Base-by-base conservation (phyloP, 495 filamentous ascomycete genomes). In the Copromyces sp. region DNA sequence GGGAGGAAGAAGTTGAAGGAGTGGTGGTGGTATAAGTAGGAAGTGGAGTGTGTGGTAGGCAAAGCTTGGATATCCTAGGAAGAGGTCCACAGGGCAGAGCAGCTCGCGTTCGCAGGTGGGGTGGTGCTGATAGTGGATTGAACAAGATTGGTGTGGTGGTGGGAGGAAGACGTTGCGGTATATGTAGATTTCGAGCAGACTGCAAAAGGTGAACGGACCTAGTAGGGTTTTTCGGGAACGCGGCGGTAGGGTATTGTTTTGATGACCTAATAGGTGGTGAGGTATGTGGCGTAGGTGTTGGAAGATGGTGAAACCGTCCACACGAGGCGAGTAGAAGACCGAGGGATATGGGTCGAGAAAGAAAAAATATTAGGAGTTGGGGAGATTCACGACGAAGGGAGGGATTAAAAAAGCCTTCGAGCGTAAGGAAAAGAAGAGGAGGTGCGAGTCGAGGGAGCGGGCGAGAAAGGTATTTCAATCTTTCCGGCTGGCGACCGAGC, bases 301-400 rank as follows among this genome's bases (percentile, higher is more conserved):
- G 74, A 69, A 72, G 72, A 68, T 65, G 71, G 68, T 71, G 71
- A 72, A 76, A 75, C 74, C 73, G 72, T 77, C 72, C 73, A 75
- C 61, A 76, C 53, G 65, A 71, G 73, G 47, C 45, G 45, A 65
- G 47, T 65, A 38, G 41, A 37, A 74, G 72, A 75, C 37, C 71
- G 61, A 70, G 69, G 68, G 71, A 39, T 71, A 61, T 42, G 71
- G 70, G 47, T 47, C 41, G 29, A 35, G 69, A 75, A 76, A 77
- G 73, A 68, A 73, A 75, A 75, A 74, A 70, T 77, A 65, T 65
- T 65, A 70, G 76, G 76, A 77, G 76, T 80, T 77, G 71, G 35
- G 29, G 80, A 81, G 78, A 79, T 77, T 80, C 80, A 81, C 80
- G 80, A 78, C 78, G 80, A 81, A 81, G 80, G 80, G 80, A 80